Evolutionary conservation across 2,329 filamentous ascomycete genomes (phyloP), one percentile per base, ranked within the genome.

Genomic region (Ophidiomyces ophidiicola): DNA sequence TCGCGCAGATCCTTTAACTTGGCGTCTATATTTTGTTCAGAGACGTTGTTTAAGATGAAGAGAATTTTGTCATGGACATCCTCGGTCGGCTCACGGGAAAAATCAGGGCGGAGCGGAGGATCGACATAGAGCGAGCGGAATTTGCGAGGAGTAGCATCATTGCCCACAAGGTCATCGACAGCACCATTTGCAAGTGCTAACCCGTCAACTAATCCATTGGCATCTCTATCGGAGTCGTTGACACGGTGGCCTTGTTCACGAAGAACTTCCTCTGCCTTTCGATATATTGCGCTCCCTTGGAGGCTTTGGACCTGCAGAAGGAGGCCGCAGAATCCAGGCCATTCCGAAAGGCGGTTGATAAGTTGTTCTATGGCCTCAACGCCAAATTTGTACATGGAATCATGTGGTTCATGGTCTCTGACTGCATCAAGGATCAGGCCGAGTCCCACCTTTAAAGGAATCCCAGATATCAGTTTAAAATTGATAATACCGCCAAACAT

Each of bases 361-460:
- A 96, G 74, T 58, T 96, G 86, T 57, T 94, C 80, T 44, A 98
- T 72, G 11, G 90, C 90, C 57, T 98, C 90, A 8, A 98, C 71
- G 7, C 92, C 90, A 56, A 98, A 98, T 53, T 94, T 94, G 67
- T 90, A 96, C 90, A 98, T 96, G 1, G 84, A 78, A 44, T 87
- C 78, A 21, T 92, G 82, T 0, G 82, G 76, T 21, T 72, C 66
- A 52, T 90, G 84, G 47, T 94, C 86, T 47, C 84, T 74, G 17
- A 98, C 86, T 8, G 90, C 85, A 58, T 98, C 87, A n/a, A 96
- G 68, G 46, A 98, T 93, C 85, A 98, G 94, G 11, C 83, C 86
- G 11, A 96, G 68, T n/a, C 84, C 90, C 41, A 94, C 86, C 55
- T 94, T 86, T 23, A 96, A 74, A 3, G 90, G 85, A 12, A 98